These are phyloP conservation scores for Annulohypoxylon bovei DNA, from an alignment of 495 filamentous ascomycete species.

Conservation along the genomic window DNA sequence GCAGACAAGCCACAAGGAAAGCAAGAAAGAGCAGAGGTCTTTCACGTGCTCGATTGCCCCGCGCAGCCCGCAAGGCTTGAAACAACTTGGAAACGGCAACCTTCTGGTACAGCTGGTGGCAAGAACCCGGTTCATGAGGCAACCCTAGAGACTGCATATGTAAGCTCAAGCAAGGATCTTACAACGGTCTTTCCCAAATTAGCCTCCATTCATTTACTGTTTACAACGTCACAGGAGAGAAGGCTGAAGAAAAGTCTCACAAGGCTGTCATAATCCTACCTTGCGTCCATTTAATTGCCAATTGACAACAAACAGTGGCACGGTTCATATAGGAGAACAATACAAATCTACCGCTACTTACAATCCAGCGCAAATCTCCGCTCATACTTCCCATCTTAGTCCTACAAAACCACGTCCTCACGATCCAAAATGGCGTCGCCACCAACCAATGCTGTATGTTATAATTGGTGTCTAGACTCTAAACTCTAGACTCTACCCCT, in stretches of 20 bases:
- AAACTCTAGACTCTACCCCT: too few species aligned
- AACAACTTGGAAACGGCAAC: background rate
- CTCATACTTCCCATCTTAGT: background rate
- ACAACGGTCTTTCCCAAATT: slow-evolving; percentile 21
- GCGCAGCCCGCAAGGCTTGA: slow-evolving; percentile 26
- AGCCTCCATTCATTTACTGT: slow-evolving; percentile 22
- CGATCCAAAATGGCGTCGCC: slow-evolving; percentile 45
- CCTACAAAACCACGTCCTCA: background rate
- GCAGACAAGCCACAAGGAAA: too few species aligned
- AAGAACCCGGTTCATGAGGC: slow-evolving; percentile 4
- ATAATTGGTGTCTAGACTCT: background rate
- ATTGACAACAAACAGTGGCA: slow-evolving; percentile 1
- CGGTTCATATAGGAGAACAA: background rate
- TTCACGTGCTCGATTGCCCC: slow-evolving; percentile 44
- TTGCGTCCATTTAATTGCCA: slow-evolving; percentile 7
- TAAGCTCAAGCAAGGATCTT: slow-evolving; percentile 22
- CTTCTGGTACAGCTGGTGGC: background rate
- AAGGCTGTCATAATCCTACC: slow-evolving; percentile 24
- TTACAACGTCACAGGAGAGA: slow-evolving; percentile 39
- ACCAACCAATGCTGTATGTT: slow-evolving; percentile 45
- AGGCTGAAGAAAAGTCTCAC: slow-evolving; percentile 37
- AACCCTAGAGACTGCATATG: background rate
- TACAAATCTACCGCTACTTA: background rate
- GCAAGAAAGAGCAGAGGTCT: background rate
- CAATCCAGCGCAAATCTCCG: background rate